A percentile compares a stretch with the other conserved stretches of the same genome.
phyloP scores from a whole-genome alignment of 2,329 filamentous ascomycete species.

The Chaetomium sp. region DNA sequence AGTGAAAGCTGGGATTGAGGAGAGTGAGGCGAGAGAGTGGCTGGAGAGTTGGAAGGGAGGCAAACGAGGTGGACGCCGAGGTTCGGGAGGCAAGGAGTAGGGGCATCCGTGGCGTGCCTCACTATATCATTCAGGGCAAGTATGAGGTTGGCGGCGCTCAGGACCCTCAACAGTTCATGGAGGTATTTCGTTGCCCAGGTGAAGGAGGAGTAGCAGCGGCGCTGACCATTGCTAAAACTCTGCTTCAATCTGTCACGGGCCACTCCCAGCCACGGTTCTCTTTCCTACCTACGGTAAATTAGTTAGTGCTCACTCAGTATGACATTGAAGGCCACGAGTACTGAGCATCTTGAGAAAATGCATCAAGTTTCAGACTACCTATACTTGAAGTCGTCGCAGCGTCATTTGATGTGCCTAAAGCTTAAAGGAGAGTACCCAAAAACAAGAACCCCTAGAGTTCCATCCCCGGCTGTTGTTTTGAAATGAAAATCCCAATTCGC shows the following conservation, averaged over 20 bases:
- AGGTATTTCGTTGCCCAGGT: slow-evolving; percentile 55
- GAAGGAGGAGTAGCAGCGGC: slow-evolving; percentile 1
- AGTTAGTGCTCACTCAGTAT: too few species aligned
- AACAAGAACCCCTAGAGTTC: too few species aligned
- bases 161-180: slow-evolving; percentile 66
- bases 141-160: slow-evolving; percentile 71
- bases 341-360: too few species aligned
- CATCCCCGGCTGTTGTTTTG: too few species aligned
- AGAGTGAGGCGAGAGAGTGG: slow-evolving; percentile 55
- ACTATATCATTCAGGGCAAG: slow-evolving; percentile 69
- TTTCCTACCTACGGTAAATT: too few species aligned
- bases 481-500: background rate
- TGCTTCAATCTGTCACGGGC: too few species aligned
- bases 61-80: slow-evolving; percentile 57
- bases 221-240: background rate
- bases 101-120: slow-evolving; percentile 67
- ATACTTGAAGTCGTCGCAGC: too few species aligned
- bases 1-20: slow-evolving; percentile 55
- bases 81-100: slow-evolving; percentile 53
- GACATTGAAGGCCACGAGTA: too few species aligned
- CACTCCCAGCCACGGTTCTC: too few species aligned
- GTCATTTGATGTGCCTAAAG: too few species aligned
- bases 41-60: slow-evolving; percentile 56
- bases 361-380: too few species aligned
- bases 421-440: too few species aligned